Base-by-base conservation (phyloP, 164 flowering plant genomes). In the Magnolia officinalis region DNA sequence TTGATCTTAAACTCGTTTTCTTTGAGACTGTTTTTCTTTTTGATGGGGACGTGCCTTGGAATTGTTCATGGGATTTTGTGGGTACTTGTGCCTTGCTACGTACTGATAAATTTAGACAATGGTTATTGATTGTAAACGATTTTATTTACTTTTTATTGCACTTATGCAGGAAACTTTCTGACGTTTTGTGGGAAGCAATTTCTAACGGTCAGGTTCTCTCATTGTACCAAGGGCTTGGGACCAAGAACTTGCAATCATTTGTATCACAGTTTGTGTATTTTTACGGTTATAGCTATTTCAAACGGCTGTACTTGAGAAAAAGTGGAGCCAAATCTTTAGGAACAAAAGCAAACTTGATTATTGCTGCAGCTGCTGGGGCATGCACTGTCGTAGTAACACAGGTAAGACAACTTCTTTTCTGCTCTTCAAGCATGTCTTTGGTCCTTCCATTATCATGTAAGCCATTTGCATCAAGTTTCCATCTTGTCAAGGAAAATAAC, bases 331-430 rank as follows among this genome's bases (percentile, higher is more conserved):
- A 88, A 83, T 86, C 87, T 63, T 81, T 89, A 65, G 90, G 90
- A 79, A 91, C 92, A 16, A 83, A 78, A 71, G 90, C 95, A 70
- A 91, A 91, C 80, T 79, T 91, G 84, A 64, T 89, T 61, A 63
- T 89, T 81, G 95, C 95, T 75, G 92, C 90, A 52, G 95, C 88
- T 75, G 90, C 95, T 72, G 95, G 92, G 68, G 91, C 90, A 72
- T 89, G 88, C 78, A 89, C 90, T 73, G 84, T 77, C 65, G 50
- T 88, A 58, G 78, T 86, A 10, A 91, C 88, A 68, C 95, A 91
- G 85, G 95, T 86, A 70, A 74, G 78, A 73, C 45, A 37, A 55
- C 67, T 66, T 72, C 23, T 65, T 55, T 74, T 23, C 61, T 11
- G 61, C 61, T 55, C 13, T 16, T 55, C 18, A 11, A 1, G 61